A percentile compares a stretch with the other conserved stretches of the same genome.
Conservation (phyloP, 768 basidiomycete species). For the Leccinum obscurum region DNA sequence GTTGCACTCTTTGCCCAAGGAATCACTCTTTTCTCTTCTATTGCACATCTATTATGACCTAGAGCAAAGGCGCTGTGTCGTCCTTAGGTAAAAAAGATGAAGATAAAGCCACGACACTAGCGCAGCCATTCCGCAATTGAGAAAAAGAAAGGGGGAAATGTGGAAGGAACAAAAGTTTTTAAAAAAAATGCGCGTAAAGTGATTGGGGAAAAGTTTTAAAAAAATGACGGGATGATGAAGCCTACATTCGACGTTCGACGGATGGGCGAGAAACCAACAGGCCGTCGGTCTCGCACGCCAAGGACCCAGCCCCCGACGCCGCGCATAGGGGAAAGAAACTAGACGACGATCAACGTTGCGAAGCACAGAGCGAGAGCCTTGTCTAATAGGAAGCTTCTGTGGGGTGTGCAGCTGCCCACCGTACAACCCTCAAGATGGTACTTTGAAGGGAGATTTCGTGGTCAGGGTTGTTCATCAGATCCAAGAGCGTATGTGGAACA, state of each 20-base stretch:
- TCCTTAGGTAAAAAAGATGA: slow-evolving; percentile 24
- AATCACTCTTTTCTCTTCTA: background rate
- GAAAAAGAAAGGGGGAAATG: slow-evolving; percentile 1
- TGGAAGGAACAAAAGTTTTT: slow-evolving; percentile 1
- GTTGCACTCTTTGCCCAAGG: background rate
- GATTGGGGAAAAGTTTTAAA: slow-evolving; percentile 1
- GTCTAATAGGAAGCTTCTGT: too few species aligned
- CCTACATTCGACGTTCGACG: slow-evolving; percentile 23
- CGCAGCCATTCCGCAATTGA: slow-evolving; percentile 21
- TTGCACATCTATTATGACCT: slow-evolving; percentile 26
- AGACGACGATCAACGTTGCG: slow-evolving; percentile 51
- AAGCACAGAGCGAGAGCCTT: slow-evolving; percentile 59
- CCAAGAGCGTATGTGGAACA: too few species aligned
- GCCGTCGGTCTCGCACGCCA: background rate
- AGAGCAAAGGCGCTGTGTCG: slow-evolving; percentile 25
- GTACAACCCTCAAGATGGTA: too few species aligned
- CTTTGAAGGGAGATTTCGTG: too few species aligned
- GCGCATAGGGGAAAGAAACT: slow-evolving; percentile 1
- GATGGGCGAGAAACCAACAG: slow-evolving; percentile 15
- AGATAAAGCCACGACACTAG: slow-evolving; percentile 22
- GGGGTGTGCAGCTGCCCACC: too few species aligned
- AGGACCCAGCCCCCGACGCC: slow-evolving; percentile 26
- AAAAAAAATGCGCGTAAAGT: slow-evolving; percentile 23
- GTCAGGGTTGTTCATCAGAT: too few species aligned
- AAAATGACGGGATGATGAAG: slow-evolving; percentile 24